Evolutionary conservation across 192 early-diverging fungal genomes (phyloP), one percentile per base, ranked within the genome.

Genomic region (Coemansia sp.): DNA sequence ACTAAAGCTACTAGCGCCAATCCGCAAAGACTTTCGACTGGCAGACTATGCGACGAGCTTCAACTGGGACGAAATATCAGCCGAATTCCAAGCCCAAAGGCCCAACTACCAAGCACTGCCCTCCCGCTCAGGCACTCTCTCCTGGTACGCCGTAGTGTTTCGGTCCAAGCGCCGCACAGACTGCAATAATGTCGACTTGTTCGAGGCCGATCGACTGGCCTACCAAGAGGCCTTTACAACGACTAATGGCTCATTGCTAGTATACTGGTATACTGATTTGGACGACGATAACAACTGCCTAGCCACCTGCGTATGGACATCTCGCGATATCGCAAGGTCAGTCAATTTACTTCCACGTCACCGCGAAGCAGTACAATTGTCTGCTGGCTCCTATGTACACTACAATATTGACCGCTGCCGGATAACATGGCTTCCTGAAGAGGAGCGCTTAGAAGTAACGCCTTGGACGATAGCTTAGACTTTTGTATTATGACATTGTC

Each of bases 81-180:
- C 41, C 8, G 72, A 68, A 18, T 78, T 72, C 52, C 50, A 44
- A 5, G 9, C 22, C 10, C 68, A 71, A 43, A 61, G 71, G 5
- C 0, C 9, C 11, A 18, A 40, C 2, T 43, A 53, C 36, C 34
- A 2, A 20, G 36, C 63, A 6, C 53, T 69, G 9, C 75, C 68
- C 1, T 22, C 40, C 1, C 69, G 62, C 29, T 24, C 36, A 11
- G 36, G 36, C 2, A 0, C n/a, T 1, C 9, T 33, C 0, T n/a
- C 34, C 5, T 83, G 80, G 80, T 83, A 78, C 34, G 80, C 80
- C 11, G 80, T 83, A 49, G 80, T 77, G 39, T 83, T 83, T 27
- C 60, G 80, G 58, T 83, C 80, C 12, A 65, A 72, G 67, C 72
- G 80, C 2, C 65, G 70, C 11, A 60, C 20, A 1, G 80, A 83